These are phyloP conservation scores for Tuctoria greenei DNA, from an alignment of 176 grass and related monocot genomes.

Conservation along the genomic window DNA sequence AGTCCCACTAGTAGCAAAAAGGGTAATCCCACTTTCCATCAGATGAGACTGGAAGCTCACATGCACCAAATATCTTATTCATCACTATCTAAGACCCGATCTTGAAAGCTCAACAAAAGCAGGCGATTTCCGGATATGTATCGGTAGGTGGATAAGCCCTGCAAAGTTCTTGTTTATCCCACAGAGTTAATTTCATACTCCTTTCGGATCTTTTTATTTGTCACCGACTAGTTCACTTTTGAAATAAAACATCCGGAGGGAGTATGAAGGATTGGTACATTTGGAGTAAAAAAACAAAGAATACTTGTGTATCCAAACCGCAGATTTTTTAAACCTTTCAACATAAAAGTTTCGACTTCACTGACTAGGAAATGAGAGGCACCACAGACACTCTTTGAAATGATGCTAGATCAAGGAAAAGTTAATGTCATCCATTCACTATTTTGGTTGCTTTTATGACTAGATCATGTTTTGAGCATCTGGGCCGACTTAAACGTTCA, in stretches of 20 bases:
- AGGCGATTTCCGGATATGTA: constrained; percentile 20
- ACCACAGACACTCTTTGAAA: background rate
- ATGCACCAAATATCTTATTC: constrained; percentile 26
- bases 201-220: too few species aligned
- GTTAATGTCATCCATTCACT: background rate
- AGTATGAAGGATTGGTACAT: background rate
- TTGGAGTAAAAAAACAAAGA: background rate
- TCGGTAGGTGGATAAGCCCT: constrained; percentile 38
- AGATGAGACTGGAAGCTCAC: constrained; percentile 32
- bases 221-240: too few species aligned
- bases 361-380: background rate
- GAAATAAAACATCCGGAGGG: too few species aligned
- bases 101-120: constrained; percentile 45
- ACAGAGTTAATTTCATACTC: too few species aligned
- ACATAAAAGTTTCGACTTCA: background rate
- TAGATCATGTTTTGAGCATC: constrained; percentile 16
- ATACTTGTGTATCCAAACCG: background rate
- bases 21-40: constrained; percentile 24
- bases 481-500: constrained; percentile 19
- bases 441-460: constrained; percentile 6
- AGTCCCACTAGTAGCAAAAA: constrained; percentile 28
- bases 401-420: constrained; percentile 2
- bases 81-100: constrained; percentile 1
- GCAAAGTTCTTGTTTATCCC: constrained; percentile 20
- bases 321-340: background rate